Percentiles rank a stretch among this genome's conserved stretches.
Evolutionary conservation across 2,329 filamentous ascomycete species (phyloP).

Genomic region (Penicillium sp.): DNA sequence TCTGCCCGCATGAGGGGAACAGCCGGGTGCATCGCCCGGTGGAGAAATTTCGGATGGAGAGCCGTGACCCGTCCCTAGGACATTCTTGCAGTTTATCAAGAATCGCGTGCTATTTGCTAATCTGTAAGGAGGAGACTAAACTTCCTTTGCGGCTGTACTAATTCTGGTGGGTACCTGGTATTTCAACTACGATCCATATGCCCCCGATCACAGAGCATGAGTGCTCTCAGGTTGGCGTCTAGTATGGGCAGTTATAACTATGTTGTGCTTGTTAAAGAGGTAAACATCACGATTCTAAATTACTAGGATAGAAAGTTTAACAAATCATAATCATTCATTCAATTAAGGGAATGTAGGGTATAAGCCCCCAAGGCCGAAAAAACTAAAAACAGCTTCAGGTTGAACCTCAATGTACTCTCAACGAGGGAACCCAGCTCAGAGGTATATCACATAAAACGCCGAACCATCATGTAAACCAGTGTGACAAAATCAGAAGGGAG

Average conservation of each 20-base stretch:
- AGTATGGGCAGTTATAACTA: not conserved
- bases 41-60: slow-evolving; percentile 8
- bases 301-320: not conserved
- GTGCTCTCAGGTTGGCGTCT: not conserved
- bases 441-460: slow-evolving; percentile 27
- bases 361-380: not conserved
- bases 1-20: slow-evolving; percentile 1
- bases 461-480: not conserved
- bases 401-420: slow-evolving; percentile 3
- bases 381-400: not conserved
- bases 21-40: slow-evolving; percentile 3
- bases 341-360: slow-evolving; percentile 2
- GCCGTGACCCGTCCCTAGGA: not conserved
- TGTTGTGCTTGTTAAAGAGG: too few relatives aligned
- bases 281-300: not conserved
- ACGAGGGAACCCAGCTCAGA: slow-evolving; percentile 13
- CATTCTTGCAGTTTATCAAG: not conserved
- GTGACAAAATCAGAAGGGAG: slow-evolving; percentile 56
- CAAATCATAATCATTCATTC: not conserved
- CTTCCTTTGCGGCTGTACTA: not conserved
- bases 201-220: not conserved
- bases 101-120: not conserved
- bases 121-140: not conserved
- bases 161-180: not conserved
- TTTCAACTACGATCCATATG: not conserved